Evolutionary conservation across 78 protist species (phyloP), one percentile per base, ranked within the genome.

Genomic region (Bodo saltans): DNA sequence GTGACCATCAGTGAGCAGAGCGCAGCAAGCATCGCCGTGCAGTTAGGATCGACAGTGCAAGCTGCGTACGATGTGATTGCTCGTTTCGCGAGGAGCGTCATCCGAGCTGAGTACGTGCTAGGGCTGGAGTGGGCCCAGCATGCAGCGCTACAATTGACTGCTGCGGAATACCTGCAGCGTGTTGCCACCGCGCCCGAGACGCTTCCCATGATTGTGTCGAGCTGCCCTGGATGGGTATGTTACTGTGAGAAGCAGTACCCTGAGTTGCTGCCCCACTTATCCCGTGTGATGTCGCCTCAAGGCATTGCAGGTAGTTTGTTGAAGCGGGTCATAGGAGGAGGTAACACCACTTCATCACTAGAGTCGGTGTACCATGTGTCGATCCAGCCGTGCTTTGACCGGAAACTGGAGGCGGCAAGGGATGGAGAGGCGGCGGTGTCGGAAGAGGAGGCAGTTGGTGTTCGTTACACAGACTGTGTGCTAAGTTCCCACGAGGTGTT

Each of bases 321-420:
- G 33, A 94, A 95, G 78, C 72, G 79, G 37, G 83, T 41, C 53
- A 11, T 17, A 69, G 78, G 42, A 72, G 38, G n/a, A n/a, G n/a
- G n/a, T n/a, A n/a, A n/a, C n/a, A n/a, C n/a, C n/a, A n/a, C n/a
- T n/a, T n/a, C n/a, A n/a, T n/a, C n/a, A n/a, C n/a, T n/a, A n/a
- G 38, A 72, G 12, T 38, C 4, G 29, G 70, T 94, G 26, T 92
- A 76, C 86, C 97, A 94, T 78, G 94, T 90, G 26, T 73, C 98
- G 30, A 76, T 97, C 23, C 96, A 95, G 99, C 98, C 97, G 33
- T 97, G 99, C 92, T 96, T 79, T 68, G 99, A 94, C 86, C 95
- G 95, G 87, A 96, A 96, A 52, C 87, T 95, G 29, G 99, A 95
- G 70, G 98, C 98, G 4, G 86, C 94, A 0, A 87, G 98, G 39